Evolutionary conservation across 2,329 filamentous ascomycete species (phyloP).

Genomic region (Acephala macrosclerotiorum): DNA sequence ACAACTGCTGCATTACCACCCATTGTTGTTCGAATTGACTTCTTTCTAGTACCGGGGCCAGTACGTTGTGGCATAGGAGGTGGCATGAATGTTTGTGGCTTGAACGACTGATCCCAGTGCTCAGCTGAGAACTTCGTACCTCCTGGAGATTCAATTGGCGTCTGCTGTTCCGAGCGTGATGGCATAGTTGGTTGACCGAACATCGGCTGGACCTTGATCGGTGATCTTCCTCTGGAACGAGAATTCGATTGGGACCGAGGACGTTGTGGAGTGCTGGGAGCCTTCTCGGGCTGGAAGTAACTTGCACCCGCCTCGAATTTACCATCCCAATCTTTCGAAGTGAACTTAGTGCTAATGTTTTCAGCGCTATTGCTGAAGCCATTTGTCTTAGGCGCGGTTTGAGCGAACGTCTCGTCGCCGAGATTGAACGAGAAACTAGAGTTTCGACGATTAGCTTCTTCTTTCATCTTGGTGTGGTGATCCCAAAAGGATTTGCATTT

Average conservation of each 20-base stretch:
- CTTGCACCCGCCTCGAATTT: conserved; percentile 44
- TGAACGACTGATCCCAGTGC: conserved; percentile 43
- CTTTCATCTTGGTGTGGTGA: conserved; percentile 11
- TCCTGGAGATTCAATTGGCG: conserved; percentile 38
- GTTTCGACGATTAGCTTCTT: conserved; percentile 41
- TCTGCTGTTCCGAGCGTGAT: conserved; percentile 23
- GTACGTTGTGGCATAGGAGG: conserved; percentile 29
- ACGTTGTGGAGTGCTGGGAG: conserved; percentile 24
- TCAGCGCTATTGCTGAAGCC: conserved; percentile 62
- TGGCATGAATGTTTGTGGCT: conserved; percentile 43
- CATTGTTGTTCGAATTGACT: conserved; percentile 37
- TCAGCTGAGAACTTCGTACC: conserved; percentile 42
- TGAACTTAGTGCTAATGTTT: conserved; percentile 68
- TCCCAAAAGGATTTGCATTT: conserved; percentile 22
- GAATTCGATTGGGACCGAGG: conserved; percentile 38
- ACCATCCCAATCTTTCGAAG: conserved; percentile 53
- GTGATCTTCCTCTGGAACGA: conserved; percentile 41
- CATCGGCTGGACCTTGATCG: conserved; percentile 38
- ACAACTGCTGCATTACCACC: conserved; percentile 40
- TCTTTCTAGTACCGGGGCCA: conserved; percentile 15
- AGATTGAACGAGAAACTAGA: conserved; percentile 60
- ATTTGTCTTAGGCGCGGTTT: conserved; percentile 45
- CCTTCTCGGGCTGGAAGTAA: conserved; percentile 40
- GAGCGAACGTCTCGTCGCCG: conserved; percentile 51
- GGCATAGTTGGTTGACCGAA: conserved; percentile 23